A percentile compares a stretch with the other conserved stretches of the same genome.
These are phyloP conservation scores for Cyberlindnera mississippiensis DNA, from an alignment of 805 yeast genomes.

Conservation along the genomic window DNA sequence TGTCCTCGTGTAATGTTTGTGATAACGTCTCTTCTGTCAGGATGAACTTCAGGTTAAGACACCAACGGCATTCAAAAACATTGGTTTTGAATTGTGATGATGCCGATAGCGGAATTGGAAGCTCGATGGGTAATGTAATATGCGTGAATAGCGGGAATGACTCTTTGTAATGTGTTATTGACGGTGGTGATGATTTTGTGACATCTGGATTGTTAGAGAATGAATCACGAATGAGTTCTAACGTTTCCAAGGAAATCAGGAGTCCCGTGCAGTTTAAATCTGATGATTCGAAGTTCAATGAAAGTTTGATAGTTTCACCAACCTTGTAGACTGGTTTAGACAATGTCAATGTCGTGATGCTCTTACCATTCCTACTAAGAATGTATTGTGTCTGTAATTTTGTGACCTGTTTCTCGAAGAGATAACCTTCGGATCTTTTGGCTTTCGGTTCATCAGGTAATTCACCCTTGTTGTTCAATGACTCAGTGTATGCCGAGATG, in stretches of 20 bases:
- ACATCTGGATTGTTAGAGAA: conserved; percentile 21
- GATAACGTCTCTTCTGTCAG: conserved; percentile 24
- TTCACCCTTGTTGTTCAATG: conserved; percentile 5
- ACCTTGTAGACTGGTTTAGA: conserved; percentile 40
- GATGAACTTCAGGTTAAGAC: conserved; percentile 34
- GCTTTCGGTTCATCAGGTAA: conserved; percentile 8
- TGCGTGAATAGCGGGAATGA: conserved; percentile 30
- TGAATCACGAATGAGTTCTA: conserved; percentile 34
- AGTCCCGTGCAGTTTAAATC: conserved; percentile 35
- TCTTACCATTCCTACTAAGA: conserved; percentile 39
- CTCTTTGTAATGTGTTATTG: conserved; percentile 28
- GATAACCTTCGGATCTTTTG: conserved; percentile 15
- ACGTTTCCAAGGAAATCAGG: conserved; percentile 31
- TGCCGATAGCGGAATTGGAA: conserved; percentile 33
- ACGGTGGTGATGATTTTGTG: conserved; percentile 6
- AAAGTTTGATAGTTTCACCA: conserved; percentile 43
- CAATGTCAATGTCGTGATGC: conserved; percentile 37
- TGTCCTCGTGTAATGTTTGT: conserved; percentile 31
- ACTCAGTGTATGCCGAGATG: conserved; percentile 16
- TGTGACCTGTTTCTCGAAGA: conserved; percentile 21
- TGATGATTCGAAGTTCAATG: conserved; percentile 29
- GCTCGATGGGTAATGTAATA: conserved; percentile 26
- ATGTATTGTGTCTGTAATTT: conserved; percentile 33
- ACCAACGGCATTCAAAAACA: conserved; percentile 38
- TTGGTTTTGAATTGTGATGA: conserved; percentile 39